These are phyloP conservation scores for Paradendryphiella salina DNA, from an alignment of 2,329 filamentous ascomycete genomes.

Conservation along the genomic window DNA sequence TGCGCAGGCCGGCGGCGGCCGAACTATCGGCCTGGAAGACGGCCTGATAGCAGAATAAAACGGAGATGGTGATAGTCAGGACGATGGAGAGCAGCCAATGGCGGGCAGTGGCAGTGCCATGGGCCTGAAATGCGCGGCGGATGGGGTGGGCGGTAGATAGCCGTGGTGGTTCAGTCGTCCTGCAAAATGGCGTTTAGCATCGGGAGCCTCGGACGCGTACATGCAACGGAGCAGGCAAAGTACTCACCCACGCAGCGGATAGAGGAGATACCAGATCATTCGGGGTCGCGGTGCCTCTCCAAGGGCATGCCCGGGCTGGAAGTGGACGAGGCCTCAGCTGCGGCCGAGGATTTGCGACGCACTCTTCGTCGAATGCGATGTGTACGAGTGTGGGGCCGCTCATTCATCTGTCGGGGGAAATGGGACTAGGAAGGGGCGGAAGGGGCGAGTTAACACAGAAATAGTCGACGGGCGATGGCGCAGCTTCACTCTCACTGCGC, in stretches of 20 bases:
- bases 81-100: conserved; percentile 76
- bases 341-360: conserved; percentile 35
- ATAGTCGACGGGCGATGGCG: conserved; percentile 18
- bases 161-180: conserved; percentile 73
- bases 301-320: conserved; percentile 30
- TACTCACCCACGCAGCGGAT: conserved; percentile 73
- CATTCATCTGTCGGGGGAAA: conserved; percentile 32
- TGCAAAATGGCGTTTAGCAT: conserved; percentile 43
- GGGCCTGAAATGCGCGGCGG: conserved; percentile 66
- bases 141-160: conserved; percentile 68
- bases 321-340: conserved; percentile 14
- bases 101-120: conserved; percentile 70
- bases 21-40: conserved; percentile 75
- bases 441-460: background rate
- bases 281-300: conserved; percentile 28
- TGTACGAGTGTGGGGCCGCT: conserved; percentile 27
- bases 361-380: conserved; percentile 27
- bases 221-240: background rate
- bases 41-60: conserved; percentile 72
- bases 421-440: conserved; percentile 3
- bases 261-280: conserved; percentile 78
- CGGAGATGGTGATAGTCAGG: conserved; percentile 71
- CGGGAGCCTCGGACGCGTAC: background rate
- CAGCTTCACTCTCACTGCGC: conserved; percentile 19
- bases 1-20: conserved; percentile 70